phyloP scores from a whole-genome alignment of 2,329 filamentous ascomycete genomes.

The Mycosphaerelloides madeirae region DNA sequence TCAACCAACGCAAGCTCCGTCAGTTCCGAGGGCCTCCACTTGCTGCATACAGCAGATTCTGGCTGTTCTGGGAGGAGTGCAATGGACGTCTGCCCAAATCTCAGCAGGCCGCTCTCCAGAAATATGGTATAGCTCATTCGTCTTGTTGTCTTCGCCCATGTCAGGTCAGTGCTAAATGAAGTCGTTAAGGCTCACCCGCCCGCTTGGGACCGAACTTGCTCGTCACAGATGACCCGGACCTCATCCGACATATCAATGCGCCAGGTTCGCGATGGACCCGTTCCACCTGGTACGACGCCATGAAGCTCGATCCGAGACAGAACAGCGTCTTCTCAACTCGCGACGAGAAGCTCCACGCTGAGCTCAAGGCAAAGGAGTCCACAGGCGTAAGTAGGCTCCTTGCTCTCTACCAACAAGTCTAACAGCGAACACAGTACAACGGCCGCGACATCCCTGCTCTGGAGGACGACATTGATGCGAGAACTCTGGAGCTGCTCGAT shows the following conservation, averaged over 20 bases:
- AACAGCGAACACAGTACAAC: conserved; percentile 45
- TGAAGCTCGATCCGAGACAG: conserved; percentile 50
- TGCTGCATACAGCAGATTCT: conserved; percentile 20
- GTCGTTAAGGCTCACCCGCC: conserved; percentile 36
- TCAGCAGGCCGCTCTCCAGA: conserved; percentile 21
- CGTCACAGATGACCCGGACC: conserved; percentile 47
- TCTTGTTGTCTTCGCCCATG: not conserved
- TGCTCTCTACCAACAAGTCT: not conserved
- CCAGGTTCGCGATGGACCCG: conserved; percentile 29
- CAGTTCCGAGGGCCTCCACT: conserved; percentile 27
- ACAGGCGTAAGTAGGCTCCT: conserved; percentile 40
- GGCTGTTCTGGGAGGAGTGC: conserved; percentile 28
- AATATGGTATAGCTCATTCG: conserved; percentile 22
- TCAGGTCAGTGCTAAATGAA: conserved; percentile 4
- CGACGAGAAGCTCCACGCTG: conserved; percentile 46
- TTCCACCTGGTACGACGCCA: conserved; percentile 45
- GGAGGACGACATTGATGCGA: conserved; percentile 47
- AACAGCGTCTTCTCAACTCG: conserved; percentile 53
- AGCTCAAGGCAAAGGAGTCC: conserved; percentile 47
- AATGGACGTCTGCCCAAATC: conserved; percentile 17
- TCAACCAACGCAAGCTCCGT: conserved; percentile 23
- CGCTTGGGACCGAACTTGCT: conserved; percentile 48
- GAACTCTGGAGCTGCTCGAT: conserved; percentile 44
- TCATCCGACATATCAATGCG: conserved; percentile 43
- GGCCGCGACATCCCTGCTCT: conserved; percentile 52